Percentiles rank a stretch among this genome's conserved stretches.
These are phyloP conservation scores for Iris macrosiphon DNA, from an alignment of 106 monocot genomes.

Conservation along the genomic window DNA sequence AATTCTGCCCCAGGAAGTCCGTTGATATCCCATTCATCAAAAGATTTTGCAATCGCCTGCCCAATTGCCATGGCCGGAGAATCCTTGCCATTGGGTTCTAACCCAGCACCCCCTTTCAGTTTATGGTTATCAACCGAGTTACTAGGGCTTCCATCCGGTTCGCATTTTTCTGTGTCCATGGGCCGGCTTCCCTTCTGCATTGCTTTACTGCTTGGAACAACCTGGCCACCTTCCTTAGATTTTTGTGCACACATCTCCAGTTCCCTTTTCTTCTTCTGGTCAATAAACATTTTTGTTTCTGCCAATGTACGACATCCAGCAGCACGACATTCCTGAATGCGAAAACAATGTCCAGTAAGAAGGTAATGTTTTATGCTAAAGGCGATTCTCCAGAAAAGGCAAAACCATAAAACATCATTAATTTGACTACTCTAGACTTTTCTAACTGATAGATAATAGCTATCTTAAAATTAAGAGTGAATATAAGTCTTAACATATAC, in stretches of 20 bases:
- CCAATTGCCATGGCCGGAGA: conserved; percentile 16
- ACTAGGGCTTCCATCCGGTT: conserved; percentile 49
- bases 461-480: too few relatives aligned
- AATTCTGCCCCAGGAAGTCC: conserved; percentile 89
- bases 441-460: too few relatives aligned
- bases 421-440: too few relatives aligned
- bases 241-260: conserved; percentile 40
- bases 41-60: conserved; percentile 16
- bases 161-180: conserved; percentile 38
- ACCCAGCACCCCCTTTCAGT: conserved; percentile 23
- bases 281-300: conserved; percentile 68
- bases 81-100: conserved; percentile 30
- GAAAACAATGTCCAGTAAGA: too few relatives aligned
- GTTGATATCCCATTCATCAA: conserved; percentile 84
- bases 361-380: too few relatives aligned
- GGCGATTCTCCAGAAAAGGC: too few relatives aligned
- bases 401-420: too few relatives aligned
- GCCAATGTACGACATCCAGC: conserved; percentile 77
- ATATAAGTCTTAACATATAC: too few relatives aligned
- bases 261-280: conserved; percentile 64
- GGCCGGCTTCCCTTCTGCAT: conserved; percentile 37
- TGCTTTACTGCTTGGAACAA: conserved; percentile 32
- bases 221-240: conserved; percentile 35
- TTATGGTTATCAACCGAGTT: conserved; percentile 45
- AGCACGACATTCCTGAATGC: conserved; percentile 65